These are phyloP conservation scores for Pyricularia sp. DNA, from an alignment of 2,329 filamentous ascomycete genomes.

Conservation along the genomic window DNA sequence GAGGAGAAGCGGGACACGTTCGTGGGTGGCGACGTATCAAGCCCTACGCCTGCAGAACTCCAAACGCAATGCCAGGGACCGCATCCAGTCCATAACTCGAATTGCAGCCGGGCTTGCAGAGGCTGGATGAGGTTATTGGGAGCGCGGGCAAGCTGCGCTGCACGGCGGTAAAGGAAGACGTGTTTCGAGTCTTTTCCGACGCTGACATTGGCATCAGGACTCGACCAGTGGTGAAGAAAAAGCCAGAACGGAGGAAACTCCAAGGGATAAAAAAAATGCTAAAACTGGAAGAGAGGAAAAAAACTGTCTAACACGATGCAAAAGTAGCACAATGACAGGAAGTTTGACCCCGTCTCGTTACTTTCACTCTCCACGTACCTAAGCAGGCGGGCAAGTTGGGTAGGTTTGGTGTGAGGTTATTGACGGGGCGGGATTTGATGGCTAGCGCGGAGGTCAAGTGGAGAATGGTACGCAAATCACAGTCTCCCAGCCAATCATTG, in stretches of 20 bases:
- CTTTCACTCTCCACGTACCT: background rate
- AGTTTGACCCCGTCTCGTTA: background rate
- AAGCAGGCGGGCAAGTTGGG: background rate
- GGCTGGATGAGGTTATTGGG: background rate
- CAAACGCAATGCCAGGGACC: conserved; percentile 2
- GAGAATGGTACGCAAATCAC: background rate
- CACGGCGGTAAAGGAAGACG: background rate
- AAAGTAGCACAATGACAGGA: background rate
- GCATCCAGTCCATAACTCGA: conserved; percentile 6
- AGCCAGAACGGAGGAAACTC: background rate
- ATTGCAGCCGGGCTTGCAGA: background rate
- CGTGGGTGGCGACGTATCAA: conserved; percentile 2
- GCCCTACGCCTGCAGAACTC: conserved; percentile 4
- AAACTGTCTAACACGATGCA: background rate
- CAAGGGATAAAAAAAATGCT: background rate
- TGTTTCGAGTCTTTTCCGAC: conserved; percentile 2
- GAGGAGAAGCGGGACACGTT: background rate
- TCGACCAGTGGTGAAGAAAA: background rate
- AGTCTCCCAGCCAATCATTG: background rate
- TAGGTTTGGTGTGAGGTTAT: background rate
- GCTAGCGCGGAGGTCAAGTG: background rate
- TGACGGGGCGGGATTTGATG: background rate
- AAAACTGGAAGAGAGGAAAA: background rate
- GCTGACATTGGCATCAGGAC: conserved; percentile 4
- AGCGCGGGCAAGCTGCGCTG: background rate